Conservation (phyloP, 208 protist genomes). For the Wallacemonas sp. region DNA sequence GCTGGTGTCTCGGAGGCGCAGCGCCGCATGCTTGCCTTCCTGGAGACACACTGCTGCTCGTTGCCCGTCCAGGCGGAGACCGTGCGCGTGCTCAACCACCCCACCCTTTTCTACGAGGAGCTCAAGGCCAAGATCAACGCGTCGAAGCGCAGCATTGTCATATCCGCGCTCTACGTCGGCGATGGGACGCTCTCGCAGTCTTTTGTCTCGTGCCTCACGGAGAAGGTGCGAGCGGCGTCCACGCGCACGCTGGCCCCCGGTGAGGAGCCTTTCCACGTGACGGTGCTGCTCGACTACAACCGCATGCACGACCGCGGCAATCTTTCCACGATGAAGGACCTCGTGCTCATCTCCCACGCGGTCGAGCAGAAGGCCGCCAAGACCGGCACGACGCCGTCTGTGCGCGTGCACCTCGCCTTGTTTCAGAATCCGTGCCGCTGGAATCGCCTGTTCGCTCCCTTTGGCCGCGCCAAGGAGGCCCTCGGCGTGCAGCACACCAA, state of each 20-base stretch:
- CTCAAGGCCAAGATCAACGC: slow-evolving; percentile 46
- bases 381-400: slow-evolving; percentile 17
- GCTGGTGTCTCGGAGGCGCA: slow-evolving; percentile 20
- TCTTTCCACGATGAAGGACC: slow-evolving; percentile 46
- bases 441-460: slow-evolving; percentile 55
- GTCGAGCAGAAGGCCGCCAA: slow-evolving; percentile 26
- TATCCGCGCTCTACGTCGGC: slow-evolving; percentile 89
- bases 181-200: slow-evolving; percentile 56
- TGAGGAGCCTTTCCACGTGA: slow-evolving; percentile 39
- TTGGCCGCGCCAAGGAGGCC: slow-evolving; percentile 69
- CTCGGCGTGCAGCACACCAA: slow-evolving; percentile 96
- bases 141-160: slow-evolving; percentile 57
- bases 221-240: slow-evolving; percentile 30
- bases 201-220: slow-evolving; percentile 57
- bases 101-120: slow-evolving; percentile 70
- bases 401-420: slow-evolving; percentile 57
- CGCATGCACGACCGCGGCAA: slow-evolving; percentile 77
- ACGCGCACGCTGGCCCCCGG: slow-evolving; percentile 5
- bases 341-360: slow-evolving; percentile 33
- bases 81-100: slow-evolving; percentile 52
- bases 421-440: slow-evolving; percentile 70
- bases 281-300: slow-evolving; percentile 80
- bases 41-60: slow-evolving; percentile 56
- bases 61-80: slow-evolving; percentile 60
- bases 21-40: slow-evolving; percentile 55